Evolutionary conservation across 768 basidiomycete species (phyloP).

Genomic region (Lentinula sp.): DNA sequence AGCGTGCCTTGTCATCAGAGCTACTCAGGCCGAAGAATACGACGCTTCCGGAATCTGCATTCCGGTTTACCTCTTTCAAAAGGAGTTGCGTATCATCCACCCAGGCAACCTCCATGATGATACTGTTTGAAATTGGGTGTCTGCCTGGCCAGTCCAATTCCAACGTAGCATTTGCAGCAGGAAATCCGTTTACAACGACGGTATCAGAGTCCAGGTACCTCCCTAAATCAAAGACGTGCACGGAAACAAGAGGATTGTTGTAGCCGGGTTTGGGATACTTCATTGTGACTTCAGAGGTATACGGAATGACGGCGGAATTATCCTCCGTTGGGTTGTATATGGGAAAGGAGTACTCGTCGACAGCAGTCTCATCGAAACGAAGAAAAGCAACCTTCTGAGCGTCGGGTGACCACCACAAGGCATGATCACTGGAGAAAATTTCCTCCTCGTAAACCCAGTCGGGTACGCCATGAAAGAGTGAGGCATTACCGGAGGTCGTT

Average conservation of each 20-base stretch:
- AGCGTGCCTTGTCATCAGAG: conserved; percentile 19
- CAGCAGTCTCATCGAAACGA: conserved; percentile 80
- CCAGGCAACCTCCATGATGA: conserved; percentile 86
- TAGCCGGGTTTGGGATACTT: conserved; percentile 89
- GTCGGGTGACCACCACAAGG: conserved; percentile 91
- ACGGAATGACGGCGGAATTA: conserved; percentile 67
- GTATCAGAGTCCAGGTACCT: conserved; percentile 33
- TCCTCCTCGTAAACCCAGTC: conserved; percentile 99
- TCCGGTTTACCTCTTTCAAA: conserved; percentile 82
- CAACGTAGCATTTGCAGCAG: conserved; percentile 37
- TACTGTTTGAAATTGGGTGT: conserved; percentile 51
- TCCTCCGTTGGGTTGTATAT: conserved; percentile 85
- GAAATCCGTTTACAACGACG: conserved; percentile 19
- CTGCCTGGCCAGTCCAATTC: conserved; percentile 65
- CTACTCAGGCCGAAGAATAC: conserved; percentile 61
- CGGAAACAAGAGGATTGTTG: conserved; percentile 78
- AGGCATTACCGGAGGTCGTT: conserved; percentile 74
- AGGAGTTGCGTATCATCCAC: conserved; percentile 69
- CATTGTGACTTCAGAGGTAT: conserved; percentile 66
- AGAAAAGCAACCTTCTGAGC: conserved; percentile 77
- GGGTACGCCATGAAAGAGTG: conserved; percentile 89
- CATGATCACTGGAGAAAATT: conserved; percentile 63
- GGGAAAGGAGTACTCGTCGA: conserved; percentile 83
- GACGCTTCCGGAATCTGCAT: conserved; percentile 75
- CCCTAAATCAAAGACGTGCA: conserved; percentile 77